phyloP scores from a whole-genome alignment of 2,329 filamentous ascomycete species.

The Monilinia vaccinii-corymbosi region DNA sequence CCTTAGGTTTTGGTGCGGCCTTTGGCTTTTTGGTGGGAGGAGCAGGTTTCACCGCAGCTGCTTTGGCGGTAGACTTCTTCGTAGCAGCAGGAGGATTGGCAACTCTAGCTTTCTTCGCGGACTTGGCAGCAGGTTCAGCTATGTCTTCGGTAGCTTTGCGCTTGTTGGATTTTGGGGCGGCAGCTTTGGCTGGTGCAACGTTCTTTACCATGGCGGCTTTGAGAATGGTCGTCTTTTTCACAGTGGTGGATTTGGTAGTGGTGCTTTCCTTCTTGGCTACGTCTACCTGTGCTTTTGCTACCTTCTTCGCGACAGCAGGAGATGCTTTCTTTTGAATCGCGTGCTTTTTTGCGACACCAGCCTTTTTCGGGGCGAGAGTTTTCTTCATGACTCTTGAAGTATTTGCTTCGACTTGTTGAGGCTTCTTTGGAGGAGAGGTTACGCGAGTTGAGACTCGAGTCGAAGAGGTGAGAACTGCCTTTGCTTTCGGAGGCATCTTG shows the following conservation, averaged over 20 bases:
- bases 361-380: slow-evolving; percentile 1
- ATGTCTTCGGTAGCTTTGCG: slow-evolving; percentile 5
- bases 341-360: neutral
- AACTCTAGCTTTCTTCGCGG: neutral
- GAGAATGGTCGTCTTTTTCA: slow-evolving; percentile 1
- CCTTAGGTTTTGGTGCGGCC: slow-evolving; percentile 3
- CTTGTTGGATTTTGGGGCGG: slow-evolving; percentile 6
- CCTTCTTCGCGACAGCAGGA: slow-evolving; percentile 13
- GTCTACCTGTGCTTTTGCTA: neutral
- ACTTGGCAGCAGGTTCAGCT: neutral
- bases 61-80: neutral
- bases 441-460: slow-evolving; percentile 7
- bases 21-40: neutral
- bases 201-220: slow-evolving; percentile 2
- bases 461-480: neutral
- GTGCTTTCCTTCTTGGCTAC: slow-evolving; percentile 1
- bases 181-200: neutral
- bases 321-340: slow-evolving; percentile 21
- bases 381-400: slow-evolving; percentile 1
- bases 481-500: slow-evolving; percentile 1
- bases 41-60: neutral
- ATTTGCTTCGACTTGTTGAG: neutral
- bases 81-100: neutral
- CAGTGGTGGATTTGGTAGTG: neutral
- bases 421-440: neutral